phyloP scores from a whole-genome alignment of 2,329 filamentous ascomycete genomes.

The Verticillium isaacii region DNA sequence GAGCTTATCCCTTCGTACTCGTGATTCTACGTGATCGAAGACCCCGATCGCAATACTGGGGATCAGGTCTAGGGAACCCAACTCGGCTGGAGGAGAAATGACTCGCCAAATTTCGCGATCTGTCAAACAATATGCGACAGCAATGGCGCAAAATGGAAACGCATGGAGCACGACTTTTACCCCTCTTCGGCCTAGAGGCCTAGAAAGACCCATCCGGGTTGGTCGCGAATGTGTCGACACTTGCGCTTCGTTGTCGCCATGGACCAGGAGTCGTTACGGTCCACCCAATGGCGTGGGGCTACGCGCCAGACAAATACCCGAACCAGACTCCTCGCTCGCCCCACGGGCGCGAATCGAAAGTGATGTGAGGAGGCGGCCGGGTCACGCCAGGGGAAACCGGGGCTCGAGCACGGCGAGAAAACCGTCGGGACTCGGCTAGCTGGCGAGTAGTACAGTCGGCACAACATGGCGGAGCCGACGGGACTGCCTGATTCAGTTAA shows the following conservation, averaged over 20 bases:
- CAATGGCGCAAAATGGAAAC: not conserved
- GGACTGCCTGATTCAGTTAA: not conserved
- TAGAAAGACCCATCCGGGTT: not conserved
- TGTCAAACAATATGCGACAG: not conserved
- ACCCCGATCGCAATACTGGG: too few species aligned
- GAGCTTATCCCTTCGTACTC: too few species aligned
- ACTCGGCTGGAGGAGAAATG: not conserved
- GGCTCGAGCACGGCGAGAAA: not conserved
- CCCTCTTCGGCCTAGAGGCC: not conserved
- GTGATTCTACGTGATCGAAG: too few species aligned
- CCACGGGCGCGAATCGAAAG: not conserved
- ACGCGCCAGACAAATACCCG: not conserved
- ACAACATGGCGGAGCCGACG: not conserved
- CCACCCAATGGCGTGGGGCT: not conserved
- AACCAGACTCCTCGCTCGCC: not conserved
- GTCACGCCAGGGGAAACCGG: not conserved
- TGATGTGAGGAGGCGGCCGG: not conserved
- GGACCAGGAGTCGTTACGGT: not conserved
- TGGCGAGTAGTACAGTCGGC: not conserved
- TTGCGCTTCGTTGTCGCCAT: not conserved
- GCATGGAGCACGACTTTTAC: not conserved
- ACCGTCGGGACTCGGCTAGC: not conserved
- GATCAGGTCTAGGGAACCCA: too few species aligned
- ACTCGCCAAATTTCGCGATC: not conserved
- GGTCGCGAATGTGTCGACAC: not conserved